Evolutionary conservation across 2,329 filamentous ascomycete species (phyloP), one percentile per base, ranked within the genome.

Genomic region (Aspergillus ruber): DNA sequence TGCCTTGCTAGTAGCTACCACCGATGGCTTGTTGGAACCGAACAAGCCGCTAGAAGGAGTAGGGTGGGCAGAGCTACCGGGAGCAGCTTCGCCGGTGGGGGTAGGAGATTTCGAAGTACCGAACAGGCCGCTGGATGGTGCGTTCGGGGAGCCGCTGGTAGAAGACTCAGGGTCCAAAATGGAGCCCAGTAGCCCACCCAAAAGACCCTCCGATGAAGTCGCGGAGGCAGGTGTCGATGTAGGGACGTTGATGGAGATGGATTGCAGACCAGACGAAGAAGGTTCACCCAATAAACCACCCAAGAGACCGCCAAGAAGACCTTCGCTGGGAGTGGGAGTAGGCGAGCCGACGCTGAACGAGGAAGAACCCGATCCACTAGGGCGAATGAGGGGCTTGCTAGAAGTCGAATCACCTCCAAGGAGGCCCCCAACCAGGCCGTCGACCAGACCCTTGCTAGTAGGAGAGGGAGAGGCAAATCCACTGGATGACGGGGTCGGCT

Each of bases 31-130:
- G 41, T 40, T 7, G 48, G 42, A 27, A 43, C 50, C 6, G 48
- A 46, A 18, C 44, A 47, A 18, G 52, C 50, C 3, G 57, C 55
- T 32, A 54, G 38, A 45, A 27, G 47, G 48, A 32, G 42, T 49
- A 18, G 45, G 50, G 9, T 36, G 42, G 41, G 38, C 21, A 44
- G 39, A 46, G 36, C 48, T 38, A 48, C 32, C 38, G 15, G 25
- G 42, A 29, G 43, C 42, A 25, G 25, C 25, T 29, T 17, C 15
- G 13, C 13, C 33, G 13, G 33, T n/a, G 13, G 38, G n/a, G 38
- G 38, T 7, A 41, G 38, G 12, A 41, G 38, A 20, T 18, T 41
- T 23, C 38, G 38, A 20, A 20, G n/a, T 13, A 27, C 21, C 27
- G 10, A 43, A 27, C 15, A 32, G n/a, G 17, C 42, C 42, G 18